Conservation (phyloP, 495 filamentous ascomycete genomes). For the Annulohypoxylon moriforme region DNA sequence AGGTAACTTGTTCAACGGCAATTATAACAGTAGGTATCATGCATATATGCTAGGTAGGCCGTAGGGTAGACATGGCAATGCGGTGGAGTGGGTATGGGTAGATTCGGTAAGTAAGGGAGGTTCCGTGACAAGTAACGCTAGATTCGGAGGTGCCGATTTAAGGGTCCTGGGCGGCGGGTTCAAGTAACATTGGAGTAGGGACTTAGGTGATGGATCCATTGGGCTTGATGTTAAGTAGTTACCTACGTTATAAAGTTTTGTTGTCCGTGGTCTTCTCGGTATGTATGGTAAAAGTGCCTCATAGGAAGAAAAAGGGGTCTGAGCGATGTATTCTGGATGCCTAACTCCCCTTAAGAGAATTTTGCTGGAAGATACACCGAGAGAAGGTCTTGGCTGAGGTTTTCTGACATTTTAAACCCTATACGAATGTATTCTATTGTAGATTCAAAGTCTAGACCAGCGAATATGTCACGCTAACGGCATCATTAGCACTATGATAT, state of each 20-base stretch:
- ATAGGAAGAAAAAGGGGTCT: background rate
- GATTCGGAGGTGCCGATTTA: background rate
- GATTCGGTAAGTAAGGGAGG: conserved; percentile 1
- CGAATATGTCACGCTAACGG: background rate
- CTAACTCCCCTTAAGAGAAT: background rate
- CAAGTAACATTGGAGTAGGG: too few species aligned
- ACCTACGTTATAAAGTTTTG: background rate
- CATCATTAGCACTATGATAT: background rate
- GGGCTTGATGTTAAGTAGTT: background rate
- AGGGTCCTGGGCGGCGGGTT: too few species aligned
- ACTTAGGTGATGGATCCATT: background rate
- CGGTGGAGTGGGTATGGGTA: background rate
- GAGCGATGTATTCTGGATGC: background rate
- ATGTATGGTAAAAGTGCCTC: background rate
- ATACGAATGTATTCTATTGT: background rate
- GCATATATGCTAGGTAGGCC: too few species aligned
- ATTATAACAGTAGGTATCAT: background rate
- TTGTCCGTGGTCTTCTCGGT: background rate
- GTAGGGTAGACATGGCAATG: background rate
- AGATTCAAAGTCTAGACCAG: background rate
- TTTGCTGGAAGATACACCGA: background rate
- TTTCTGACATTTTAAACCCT: background rate
- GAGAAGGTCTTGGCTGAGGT: background rate
- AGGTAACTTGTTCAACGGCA: conserved; percentile 6
- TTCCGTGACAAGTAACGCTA: background rate